Evolutionary conservation across 2,329 filamentous ascomycete species (phyloP), one percentile per base, ranked within the genome.

Genomic region (Aspergillus neoniger): DNA sequence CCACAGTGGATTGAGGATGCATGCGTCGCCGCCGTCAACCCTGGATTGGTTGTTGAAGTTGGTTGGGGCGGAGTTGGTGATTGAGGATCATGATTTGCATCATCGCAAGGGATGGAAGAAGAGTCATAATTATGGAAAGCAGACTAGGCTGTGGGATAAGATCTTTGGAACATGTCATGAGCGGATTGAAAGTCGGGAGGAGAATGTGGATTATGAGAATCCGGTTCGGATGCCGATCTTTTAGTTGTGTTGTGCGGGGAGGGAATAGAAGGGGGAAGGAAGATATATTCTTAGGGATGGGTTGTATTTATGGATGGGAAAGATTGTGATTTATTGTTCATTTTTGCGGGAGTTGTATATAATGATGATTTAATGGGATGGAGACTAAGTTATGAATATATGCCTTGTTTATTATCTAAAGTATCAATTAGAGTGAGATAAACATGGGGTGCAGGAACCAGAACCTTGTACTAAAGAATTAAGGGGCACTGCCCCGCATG

Each of bases 61-160:
- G 2, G 64, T 77, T 12, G 67, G 72, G 6, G 67, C 69, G 1
- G 78, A 81, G 36, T 65, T 80, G 4, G 67, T 78, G 2, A 75
- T 80, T 38, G 79, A 81, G 60, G 79, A 81, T 41, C 76, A 78
- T 55, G 75, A 78, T 52, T 61, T 78, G 15, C 76, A 78, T 58
- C 76, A 78, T 57, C 74, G 76, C 5, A 70, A 72, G 60, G 76
- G 75, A 5, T 78, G 74, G 74, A 70, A 71, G 62, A 73, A 73
- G 67, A 77, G 74, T 51, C 65, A 69, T 30, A 77, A 77, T 59
- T 77, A 77, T 53, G 75, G 76, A 44, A 77, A 77, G 64, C 75
- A 77, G 68, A 77, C 75, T n/a, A 62, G 72, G 15, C 61, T 77
- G 4, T 78, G 75, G 75, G 75, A 78, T 58, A 66, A 69, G 2